phyloP scores from a whole-genome alignment of 805 yeast species.

The Schwanniomyces polymorphus region DNA sequence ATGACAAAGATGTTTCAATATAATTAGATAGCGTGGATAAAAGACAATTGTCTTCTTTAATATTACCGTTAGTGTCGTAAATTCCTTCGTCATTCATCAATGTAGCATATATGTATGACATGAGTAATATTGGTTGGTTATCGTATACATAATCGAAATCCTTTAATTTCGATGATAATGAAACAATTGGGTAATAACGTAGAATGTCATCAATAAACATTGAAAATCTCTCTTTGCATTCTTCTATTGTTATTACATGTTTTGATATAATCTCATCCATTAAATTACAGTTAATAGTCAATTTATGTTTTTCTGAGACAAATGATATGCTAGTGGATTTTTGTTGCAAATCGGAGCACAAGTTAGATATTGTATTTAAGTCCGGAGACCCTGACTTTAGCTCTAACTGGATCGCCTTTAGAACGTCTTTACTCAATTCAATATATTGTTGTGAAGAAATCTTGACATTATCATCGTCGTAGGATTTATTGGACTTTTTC shows the following conservation, averaged over 20 bases:
- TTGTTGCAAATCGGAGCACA: background rate
- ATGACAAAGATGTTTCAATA: conserved; percentile 45
- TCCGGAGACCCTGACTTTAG: background rate
- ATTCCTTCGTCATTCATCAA: conserved; percentile 39
- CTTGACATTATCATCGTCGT: conserved; percentile 9
- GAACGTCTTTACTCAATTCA: background rate
- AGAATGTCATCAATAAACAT: conserved; percentile 39
- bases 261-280: conserved; percentile 36
- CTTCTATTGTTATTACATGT: conserved; percentile 30
- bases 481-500: conserved; percentile 14
- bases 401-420: background rate
- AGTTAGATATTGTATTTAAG: background rate
- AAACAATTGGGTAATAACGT: conserved; percentile 49
- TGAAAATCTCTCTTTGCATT: conserved; percentile 31
- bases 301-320: background rate
- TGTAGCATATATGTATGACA: conserved; percentile 47
- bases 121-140: conserved; percentile 43
- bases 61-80: conserved; percentile 5
- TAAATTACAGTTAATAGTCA: conserved; percentile 7
- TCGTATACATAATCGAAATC: conserved; percentile 41
- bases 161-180: conserved; percentile 34
- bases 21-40: conserved; percentile 18
- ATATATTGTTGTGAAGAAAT: background rate
- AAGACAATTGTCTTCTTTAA: background rate
- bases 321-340: background rate